phyloP scores from a whole-genome alignment of 2,329 filamentous ascomycete species.

The Biscogniauxia mediterranea region DNA sequence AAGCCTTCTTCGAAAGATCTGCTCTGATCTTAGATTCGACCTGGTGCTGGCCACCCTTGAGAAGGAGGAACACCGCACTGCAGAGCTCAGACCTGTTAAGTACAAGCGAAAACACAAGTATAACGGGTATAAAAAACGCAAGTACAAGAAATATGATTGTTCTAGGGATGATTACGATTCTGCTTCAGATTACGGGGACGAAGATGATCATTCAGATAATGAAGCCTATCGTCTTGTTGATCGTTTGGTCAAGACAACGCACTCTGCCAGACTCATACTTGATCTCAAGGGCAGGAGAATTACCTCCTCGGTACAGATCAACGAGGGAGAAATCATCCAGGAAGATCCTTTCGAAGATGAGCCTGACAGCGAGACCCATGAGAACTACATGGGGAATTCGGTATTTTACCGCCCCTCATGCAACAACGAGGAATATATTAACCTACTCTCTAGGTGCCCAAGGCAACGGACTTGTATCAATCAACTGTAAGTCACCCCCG shows the following conservation, averaged over 20 bases:
- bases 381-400: slow-evolving; percentile 29
- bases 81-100: background rate
- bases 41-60: slow-evolving; percentile 36
- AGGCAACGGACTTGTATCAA: slow-evolving; percentile 4
- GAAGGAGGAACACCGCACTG: slow-evolving; percentile 25
- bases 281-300: slow-evolving; percentile 9
- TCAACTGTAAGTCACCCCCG: slow-evolving; percentile 7
- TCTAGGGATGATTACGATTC: no score
- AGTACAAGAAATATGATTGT: slow-evolving; percentile 4
- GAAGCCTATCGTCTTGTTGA: background rate
- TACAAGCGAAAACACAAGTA: background rate
- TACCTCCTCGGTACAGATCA: slow-evolving; percentile 16
- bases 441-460: slow-evolving; percentile 2
- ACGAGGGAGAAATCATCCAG: slow-evolving; percentile 24
- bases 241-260: slow-evolving; percentile 1
- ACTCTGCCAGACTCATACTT: background rate
- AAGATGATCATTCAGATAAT: background rate
- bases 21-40: slow-evolving; percentile 27
- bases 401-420: slow-evolving; percentile 16
- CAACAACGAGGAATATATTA: background rate
- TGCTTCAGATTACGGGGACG: no score
- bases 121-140: background rate
- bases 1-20: slow-evolving; percentile 25
- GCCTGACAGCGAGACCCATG: slow-evolving; percentile 22
- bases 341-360: slow-evolving; percentile 19